Conservation (phyloP, 805 yeast species). For the Lipomyces spencermartinsiae region DNA sequence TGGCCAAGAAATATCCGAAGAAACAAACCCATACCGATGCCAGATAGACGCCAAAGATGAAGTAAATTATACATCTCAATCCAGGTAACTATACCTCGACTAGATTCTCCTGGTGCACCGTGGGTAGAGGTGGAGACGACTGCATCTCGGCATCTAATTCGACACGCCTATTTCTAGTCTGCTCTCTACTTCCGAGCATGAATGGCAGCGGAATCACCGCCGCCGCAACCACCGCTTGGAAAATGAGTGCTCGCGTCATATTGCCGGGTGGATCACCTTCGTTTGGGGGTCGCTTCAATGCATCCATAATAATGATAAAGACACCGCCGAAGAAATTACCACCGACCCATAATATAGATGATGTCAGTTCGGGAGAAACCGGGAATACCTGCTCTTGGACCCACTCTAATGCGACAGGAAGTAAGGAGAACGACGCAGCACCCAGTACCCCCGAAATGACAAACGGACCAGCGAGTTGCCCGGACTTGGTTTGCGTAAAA, state of each 20-base stretch:
- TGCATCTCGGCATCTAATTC: slow-evolving; percentile 19
- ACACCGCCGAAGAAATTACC: slow-evolving; percentile 47
- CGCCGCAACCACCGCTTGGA: slow-evolving; percentile 45
- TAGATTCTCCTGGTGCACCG: background rate
- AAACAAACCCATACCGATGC: background rate
- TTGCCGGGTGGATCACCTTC: slow-evolving; percentile 45
- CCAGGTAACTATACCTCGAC: background rate
- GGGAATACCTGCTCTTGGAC: slow-evolving; percentile 47
- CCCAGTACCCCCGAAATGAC: slow-evolving; percentile 44
- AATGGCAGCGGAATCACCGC: slow-evolving; percentile 42
- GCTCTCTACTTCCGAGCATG: slow-evolving; percentile 23
- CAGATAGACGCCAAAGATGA: background rate
- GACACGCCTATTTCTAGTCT: slow-evolving; percentile 26
- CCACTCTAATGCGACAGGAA: slow-evolving; percentile 46
- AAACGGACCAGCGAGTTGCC: slow-evolving; percentile 44
- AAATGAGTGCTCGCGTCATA: slow-evolving; percentile 45
- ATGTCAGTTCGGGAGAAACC: slow-evolving; percentile 44
- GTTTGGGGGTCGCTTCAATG: slow-evolving; percentile 40
- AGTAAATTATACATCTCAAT: background rate
- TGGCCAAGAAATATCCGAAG: background rate
- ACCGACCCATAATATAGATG: slow-evolving; percentile 45
- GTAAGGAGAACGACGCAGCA: slow-evolving; percentile 44
- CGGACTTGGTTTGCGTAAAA: slow-evolving; percentile 42
- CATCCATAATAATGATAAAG: slow-evolving; percentile 46
- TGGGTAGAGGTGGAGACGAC: background rate